Evolutionary conservation across 1,284 basidiomycete species (phyloP), one percentile per base, ranked within the genome.

Genomic region (Pholiota adiposa): DNA sequence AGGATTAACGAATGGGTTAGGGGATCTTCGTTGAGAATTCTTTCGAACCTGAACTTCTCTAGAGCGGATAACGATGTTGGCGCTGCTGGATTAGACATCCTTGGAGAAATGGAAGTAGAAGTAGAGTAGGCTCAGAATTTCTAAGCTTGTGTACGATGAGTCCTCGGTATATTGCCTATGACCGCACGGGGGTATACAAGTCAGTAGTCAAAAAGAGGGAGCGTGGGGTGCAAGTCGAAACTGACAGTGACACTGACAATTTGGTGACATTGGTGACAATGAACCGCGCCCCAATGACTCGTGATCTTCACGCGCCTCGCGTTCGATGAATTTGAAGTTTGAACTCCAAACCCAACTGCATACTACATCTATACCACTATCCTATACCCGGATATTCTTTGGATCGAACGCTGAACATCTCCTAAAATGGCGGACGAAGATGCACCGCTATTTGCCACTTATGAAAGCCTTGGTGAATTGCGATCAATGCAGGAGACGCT

Each of bases 401-500:
- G 36, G 14, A 38, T 38, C 36, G 16, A 16, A 9, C 11, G 11
- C 29, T 16, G 5, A 7, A 11, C 16, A 38, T 38, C n/a, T 11
- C 8, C 11, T 21, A 25, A 9, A 16, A 70, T 70, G 67, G 64
- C 64, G 11, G 65, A 70, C 49, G 60, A 49, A 6, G 63, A 68
- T 31, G 60, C 63, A 23, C 83, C 74, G 60, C 59, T 80, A 9
- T 82, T 83, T 59, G 77, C 81, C 8, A 79, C 82, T 18, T 92
- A 91, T 67, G 88, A 90, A 62, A 83, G 80, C 64, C 73, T 81
- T 54, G 80, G 79, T 38, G 85, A 91, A 61, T 88, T 93, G 62
- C 57, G 80, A 7, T 73, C 76, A 16, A 66, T 81, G 12, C 87
- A 93, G 60, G 70, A 75, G 19, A 66, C 70, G 1, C 76, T 93